Base-by-base conservation (phyloP, 2,329 filamentous ascomycete genomes). In the Xylariaceae sp. region DNA sequence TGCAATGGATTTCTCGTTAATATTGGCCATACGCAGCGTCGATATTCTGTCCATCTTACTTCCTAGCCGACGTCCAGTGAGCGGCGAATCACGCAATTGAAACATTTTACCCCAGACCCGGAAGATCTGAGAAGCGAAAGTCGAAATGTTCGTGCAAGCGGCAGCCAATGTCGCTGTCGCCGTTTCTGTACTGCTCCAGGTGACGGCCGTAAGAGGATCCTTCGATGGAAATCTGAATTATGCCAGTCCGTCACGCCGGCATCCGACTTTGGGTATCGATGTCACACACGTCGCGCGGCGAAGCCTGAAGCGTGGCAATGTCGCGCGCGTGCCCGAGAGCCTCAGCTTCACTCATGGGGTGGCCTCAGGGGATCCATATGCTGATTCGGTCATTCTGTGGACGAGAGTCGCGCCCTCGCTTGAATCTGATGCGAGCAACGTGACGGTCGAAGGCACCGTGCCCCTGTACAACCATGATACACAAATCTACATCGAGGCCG, bases 291-390 rank as follows among this genome's bases (percentile, higher is more conserved):
- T 87, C 46, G 76, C 79, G 42, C 80, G 80, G 66, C 76, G 83
- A 36, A 78, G 76, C 47, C 61, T 66, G 53, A 72, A 71, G 61
- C 69, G 71, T 41, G 72, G 73, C 19, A 73, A 72, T n/a, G 66
- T 72, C 4, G 69, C 73, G 36, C 63, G 73, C 15, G 74, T 73
- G 57, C 67, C 75, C 10, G 68, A 76, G 0, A 68, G 74, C 6
- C 72, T 86, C 52, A 80, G 76, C 61, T 87, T 87, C 69, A 88
- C 82, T 8, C 84, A 87, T 60, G 84, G 83, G 15, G 77, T 84
- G 8, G 72, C 74, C 2, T 76, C 73, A 6, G 75, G 76, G 10
- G 76, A 79, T 53, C 76, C 76, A 0, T 74, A 70, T 60, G 77
- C 83, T 3, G 78, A 83, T 16, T 80, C 78, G 26, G 81, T 86